Conservation (phyloP, 768 basidiomycete genomes). For the Tylopilus plumbeoviolaceoides region DNA sequence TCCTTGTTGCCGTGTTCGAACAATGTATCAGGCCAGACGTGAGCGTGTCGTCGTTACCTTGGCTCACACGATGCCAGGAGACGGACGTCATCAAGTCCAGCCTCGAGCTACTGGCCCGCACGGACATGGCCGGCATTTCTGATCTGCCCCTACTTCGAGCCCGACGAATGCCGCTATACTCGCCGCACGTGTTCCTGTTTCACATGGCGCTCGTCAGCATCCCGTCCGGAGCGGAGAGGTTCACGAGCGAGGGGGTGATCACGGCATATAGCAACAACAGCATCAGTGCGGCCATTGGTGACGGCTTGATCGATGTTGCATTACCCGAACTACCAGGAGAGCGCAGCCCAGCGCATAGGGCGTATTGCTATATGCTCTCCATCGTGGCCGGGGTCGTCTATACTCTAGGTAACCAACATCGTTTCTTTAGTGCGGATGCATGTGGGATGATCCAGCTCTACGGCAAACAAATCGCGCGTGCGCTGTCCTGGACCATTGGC, state of each 20-base stretch:
- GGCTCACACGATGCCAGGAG: slow-evolving; percentile 80
- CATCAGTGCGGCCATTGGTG: slow-evolving; percentile 68
- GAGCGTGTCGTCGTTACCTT: slow-evolving; percentile 62
- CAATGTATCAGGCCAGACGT: slow-evolving; percentile 71
- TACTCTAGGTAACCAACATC: slow-evolving; percentile 59
- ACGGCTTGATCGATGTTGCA: slow-evolving; percentile 64
- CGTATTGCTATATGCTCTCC: slow-evolving; percentile 79
- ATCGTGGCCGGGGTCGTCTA: slow-evolving; percentile 71
- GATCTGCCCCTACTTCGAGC: slow-evolving; percentile 59
- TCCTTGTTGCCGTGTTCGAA: slow-evolving; percentile 79
- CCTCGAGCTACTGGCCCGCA: slow-evolving; percentile 65
- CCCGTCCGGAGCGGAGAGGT: slow-evolving; percentile 73
- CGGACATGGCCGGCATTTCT: slow-evolving; percentile 66
- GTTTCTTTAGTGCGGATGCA: slow-evolving; percentile 81
- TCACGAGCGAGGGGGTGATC: slow-evolving; percentile 82
- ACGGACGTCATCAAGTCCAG: slow-evolving; percentile 73
- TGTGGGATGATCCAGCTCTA: slow-evolving; percentile 84
- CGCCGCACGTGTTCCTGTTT: slow-evolving; percentile 77
- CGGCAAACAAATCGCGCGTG: slow-evolving; percentile 73
- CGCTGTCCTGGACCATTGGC: slow-evolving; percentile 79
- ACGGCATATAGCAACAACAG: slow-evolving; percentile 80
- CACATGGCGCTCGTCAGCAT: slow-evolving; percentile 81
- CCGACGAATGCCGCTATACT: slow-evolving; percentile 65
- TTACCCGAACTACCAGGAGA: slow-evolving; percentile 70
- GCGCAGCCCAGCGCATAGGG: slow-evolving; percentile 72